Conservation (phyloP, 75 land plant genomes). For the Pinus taeda region DNA sequence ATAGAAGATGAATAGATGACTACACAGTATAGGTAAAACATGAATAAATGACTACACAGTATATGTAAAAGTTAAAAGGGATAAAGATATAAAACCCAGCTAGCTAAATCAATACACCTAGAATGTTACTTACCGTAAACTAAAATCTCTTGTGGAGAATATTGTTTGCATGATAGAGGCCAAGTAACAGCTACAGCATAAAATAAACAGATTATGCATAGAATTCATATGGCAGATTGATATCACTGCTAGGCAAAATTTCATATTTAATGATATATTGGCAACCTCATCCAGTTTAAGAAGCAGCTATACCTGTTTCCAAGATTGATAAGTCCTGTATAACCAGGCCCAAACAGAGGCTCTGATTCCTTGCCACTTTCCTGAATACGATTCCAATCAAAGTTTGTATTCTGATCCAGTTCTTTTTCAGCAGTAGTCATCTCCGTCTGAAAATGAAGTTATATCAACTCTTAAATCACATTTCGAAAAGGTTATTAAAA, state of each 20-base stretch:
- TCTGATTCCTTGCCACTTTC: slow-evolving; percentile 97
- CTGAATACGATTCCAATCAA: slow-evolving; percentile 99
- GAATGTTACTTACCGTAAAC: slow-evolving; percentile 47
- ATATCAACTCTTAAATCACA: neutral
- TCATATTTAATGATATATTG: no score
- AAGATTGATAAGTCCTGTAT: slow-evolving; percentile 96
- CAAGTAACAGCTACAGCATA: slow-evolving; percentile 80
- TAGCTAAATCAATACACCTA: neutral
- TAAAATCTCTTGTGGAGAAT: slow-evolving; percentile 76
- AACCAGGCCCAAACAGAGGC: slow-evolving; percentile 95
- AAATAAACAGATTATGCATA: slow-evolving; percentile 6
- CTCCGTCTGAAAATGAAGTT: slow-evolving; percentile 69
- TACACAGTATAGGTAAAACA: neutral
- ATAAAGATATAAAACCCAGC: neutral
- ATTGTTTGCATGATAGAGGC: slow-evolving; percentile 96
- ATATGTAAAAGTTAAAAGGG: neutral
- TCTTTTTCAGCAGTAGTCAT: slow-evolving; percentile 99
- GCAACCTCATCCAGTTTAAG: neutral
- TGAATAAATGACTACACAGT: neutral
- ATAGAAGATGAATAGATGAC: neutral
- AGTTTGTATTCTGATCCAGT: slow-evolving; percentile 97
- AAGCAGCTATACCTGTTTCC: slow-evolving; percentile 83
- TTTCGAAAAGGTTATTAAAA: neutral
- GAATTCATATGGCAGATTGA: neutral
- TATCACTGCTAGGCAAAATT: no score